phyloP scores from a whole-genome alignment of 306 rosid genomes.

The Vigna hirtella region DNA sequence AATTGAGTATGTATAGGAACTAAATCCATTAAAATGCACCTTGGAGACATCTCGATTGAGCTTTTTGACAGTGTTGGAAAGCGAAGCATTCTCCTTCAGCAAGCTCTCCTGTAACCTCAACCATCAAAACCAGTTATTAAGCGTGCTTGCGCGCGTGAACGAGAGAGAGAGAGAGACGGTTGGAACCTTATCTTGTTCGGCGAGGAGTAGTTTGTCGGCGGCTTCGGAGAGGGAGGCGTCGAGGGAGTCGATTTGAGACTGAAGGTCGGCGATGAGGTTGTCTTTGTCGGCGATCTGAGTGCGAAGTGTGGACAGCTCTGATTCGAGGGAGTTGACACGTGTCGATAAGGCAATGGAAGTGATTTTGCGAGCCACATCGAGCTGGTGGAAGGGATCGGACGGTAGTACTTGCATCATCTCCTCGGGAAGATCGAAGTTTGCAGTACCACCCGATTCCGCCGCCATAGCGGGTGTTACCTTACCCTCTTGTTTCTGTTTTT shows the following conservation, averaged over 20 bases:
- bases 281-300: slow-evolving; percentile 70
- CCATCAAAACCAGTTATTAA: background rate
- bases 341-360: slow-evolving; percentile 85
- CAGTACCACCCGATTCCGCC: slow-evolving; percentile 62
- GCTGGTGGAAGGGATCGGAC: slow-evolving; percentile 93
- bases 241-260: slow-evolving; percentile 68
- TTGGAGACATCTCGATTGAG: slow-evolving; percentile 93
- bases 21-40: slow-evolving; percentile 51
- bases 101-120: slow-evolving; percentile 62
- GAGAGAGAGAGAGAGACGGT: background rate
- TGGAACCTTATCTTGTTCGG: slow-evolving; percentile 70
- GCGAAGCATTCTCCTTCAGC: slow-evolving; percentile 70
- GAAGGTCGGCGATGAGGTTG: slow-evolving; percentile 68
- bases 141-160: background rate
- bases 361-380: slow-evolving; percentile 95
- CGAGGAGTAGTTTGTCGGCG: slow-evolving; percentile 64
- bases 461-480: slow-evolving; percentile 28
- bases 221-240: slow-evolving; percentile 65
- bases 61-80: slow-evolving; percentile 75
- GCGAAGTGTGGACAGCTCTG: slow-evolving; percentile 61
- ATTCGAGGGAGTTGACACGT: slow-evolving; percentile 79
- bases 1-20: background rate
- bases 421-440: slow-evolving; percentile 76
- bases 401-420: slow-evolving; percentile 74
- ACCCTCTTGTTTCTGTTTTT: background rate